These are phyloP conservation scores for Trichosanthes cucumerina DNA, from an alignment of 306 rosid genomes.

Conservation along the genomic window DNA sequence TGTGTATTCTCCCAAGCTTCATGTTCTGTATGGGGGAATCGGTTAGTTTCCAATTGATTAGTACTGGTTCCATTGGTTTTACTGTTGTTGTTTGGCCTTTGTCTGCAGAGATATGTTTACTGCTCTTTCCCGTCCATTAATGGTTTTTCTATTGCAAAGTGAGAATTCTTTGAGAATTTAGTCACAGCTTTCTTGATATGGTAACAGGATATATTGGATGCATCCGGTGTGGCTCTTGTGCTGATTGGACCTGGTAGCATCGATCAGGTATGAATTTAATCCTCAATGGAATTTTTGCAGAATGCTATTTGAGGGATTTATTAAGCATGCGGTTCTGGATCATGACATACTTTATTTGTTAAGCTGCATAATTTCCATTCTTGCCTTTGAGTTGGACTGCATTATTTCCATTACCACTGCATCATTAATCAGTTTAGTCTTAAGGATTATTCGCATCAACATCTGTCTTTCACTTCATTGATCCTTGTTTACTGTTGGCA, in stretches of 20 bases:
- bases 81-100: neutral
- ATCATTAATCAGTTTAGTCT: neutral
- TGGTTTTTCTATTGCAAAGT: neutral
- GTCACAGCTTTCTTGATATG: constrained; percentile 6
- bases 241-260: constrained; percentile 89
- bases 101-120: neutral
- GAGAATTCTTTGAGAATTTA: neutral
- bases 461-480: neutral
- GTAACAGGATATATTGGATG: constrained; percentile 69
- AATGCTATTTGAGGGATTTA: neutral
- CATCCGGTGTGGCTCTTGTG: constrained; percentile 76
- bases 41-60: neutral
- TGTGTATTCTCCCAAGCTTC: no score
- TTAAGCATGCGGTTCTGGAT: neutral
- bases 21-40: neutral
- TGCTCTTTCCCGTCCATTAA: neutral
- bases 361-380: neutral
- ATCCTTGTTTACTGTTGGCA: neutral
- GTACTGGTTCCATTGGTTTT: neutral
- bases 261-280: constrained; percentile 44
- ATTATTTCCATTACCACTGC: neutral
- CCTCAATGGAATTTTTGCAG: neutral
- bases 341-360: neutral
- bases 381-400: neutral
- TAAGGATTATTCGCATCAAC: neutral